Evolutionary conservation across 2,329 filamentous ascomycete genomes (phyloP).

Genomic region (Cladophialophora immunda): DNA sequence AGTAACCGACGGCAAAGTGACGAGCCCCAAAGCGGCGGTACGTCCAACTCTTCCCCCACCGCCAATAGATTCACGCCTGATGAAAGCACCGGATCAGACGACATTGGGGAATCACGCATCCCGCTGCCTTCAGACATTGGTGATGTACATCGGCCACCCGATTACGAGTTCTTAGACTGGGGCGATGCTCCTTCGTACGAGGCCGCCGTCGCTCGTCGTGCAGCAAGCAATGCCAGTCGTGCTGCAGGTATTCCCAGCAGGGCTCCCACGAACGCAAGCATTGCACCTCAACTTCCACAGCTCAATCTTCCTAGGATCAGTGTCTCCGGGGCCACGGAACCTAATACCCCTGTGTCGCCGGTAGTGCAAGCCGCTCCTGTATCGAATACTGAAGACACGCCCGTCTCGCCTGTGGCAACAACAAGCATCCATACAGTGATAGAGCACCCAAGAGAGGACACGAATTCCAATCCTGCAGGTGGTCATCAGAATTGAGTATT

Average conservation of each 20-base stretch:
- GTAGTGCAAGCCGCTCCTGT: background rate
- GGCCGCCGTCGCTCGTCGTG: constrained; percentile 36
- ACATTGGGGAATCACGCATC: constrained; percentile 48
- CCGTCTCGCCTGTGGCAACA: constrained; percentile 10
- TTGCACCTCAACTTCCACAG: constrained; percentile 33
- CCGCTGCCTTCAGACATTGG: constrained; percentile 41
- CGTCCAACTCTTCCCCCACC: constrained; percentile 43
- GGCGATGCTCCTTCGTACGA: constrained; percentile 54
- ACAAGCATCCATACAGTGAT: background rate
- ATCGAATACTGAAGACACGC: constrained; percentile 7
- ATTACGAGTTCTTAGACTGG: constrained; percentile 53
- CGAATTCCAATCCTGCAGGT: background rate
- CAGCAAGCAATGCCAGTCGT: constrained; percentile 34
- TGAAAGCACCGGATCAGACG: constrained; percentile 42
- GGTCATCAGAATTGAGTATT: background rate
- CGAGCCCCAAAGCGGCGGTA: constrained; percentile 30
- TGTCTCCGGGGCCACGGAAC: constrained; percentile 40
- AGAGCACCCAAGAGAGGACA: background rate
- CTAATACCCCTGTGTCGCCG: constrained; percentile 37
- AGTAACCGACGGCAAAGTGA: constrained; percentile 28
- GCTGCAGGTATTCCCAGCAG: constrained; percentile 26
- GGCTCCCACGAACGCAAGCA: constrained; percentile 23
- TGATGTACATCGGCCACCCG: constrained; percentile 44
- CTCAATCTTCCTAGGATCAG: constrained; percentile 41
- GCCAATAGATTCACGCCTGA: constrained; percentile 41